Percentiles rank a stretch among this genome's conserved stretches.
phyloP scores from a whole-genome alignment of 768 basidiomycete species.

The Auriscalpium vulgare region DNA sequence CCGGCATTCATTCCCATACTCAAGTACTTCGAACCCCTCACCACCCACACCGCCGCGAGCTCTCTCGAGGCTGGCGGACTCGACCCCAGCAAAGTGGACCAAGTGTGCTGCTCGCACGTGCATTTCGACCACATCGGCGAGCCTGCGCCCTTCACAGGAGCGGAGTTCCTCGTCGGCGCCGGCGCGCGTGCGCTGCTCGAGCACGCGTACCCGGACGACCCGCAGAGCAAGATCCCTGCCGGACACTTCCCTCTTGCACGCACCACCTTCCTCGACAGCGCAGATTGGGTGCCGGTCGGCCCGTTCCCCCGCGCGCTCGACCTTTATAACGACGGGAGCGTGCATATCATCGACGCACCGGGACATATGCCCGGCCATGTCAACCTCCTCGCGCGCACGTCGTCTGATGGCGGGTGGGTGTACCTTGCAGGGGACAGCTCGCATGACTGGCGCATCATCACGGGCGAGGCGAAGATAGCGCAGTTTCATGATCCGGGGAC shows the following conservation, averaged over 20 bases:
- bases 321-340: too few species aligned
- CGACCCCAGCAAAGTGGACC: background rate
- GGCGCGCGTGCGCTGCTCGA: constrained; percentile 1
- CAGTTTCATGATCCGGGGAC: background rate
- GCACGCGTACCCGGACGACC: constrained; percentile 4
- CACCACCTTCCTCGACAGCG: constrained; percentile 2
- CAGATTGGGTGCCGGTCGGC: constrained; percentile 7
- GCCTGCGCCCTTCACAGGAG: constrained; percentile 9
- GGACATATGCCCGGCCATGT: constrained; percentile 14
- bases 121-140: constrained; percentile 14
- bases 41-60: background rate
- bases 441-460: constrained; percentile 9
- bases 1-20: background rate
- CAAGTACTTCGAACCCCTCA: background rate
- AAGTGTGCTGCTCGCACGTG: constrained; percentile 7
- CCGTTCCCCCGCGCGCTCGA: too few species aligned
- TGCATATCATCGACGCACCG: constrained; percentile 15
- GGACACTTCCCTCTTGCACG: constrained; percentile 4
- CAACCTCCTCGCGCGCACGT: constrained; percentile 15
- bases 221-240: background rate
- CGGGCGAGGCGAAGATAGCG: constrained; percentile 7
- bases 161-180: constrained; percentile 3
- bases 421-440: constrained; percentile 13
- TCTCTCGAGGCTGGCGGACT: constrained; percentile 5
- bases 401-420: constrained; percentile 4